Evolutionary conservation across 129 eudicot species (phyloP).

Genomic region (Kitagawia praeruptora): DNA sequence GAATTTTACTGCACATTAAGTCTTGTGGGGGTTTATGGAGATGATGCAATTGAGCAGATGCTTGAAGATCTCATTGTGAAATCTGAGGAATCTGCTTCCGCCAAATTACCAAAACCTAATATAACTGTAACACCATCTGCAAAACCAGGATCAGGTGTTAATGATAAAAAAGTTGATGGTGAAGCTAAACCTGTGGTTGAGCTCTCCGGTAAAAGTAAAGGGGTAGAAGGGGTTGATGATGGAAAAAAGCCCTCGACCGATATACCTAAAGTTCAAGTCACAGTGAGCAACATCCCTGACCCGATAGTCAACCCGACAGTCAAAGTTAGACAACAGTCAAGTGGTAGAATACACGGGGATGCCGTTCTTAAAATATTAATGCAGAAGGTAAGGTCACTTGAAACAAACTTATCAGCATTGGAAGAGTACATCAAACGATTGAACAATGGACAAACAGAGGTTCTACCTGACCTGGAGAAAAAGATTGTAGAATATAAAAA

Average conservation of each 20-base stretch:
- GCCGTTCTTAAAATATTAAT: conserved; percentile 75
- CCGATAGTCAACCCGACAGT: conserved; percentile 36
- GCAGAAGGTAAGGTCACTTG: conserved; percentile 81
- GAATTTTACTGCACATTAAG: conserved; percentile 87
- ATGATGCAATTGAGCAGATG: conserved; percentile 90
- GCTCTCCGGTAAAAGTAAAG: conserved; percentile 32
- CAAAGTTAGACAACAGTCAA: conserved; percentile 44
- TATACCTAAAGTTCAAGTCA: conserved; percentile 26
- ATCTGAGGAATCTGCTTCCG: conserved; percentile 40
- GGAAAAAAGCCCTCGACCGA: conserved; percentile 35
- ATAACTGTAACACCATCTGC: conserved; percentile 33
- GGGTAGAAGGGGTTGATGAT: conserved; percentile 40
- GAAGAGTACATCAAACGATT: conserved; percentile 74
- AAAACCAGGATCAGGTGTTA: conserved; percentile 22
- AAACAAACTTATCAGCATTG: conserved; percentile 55
- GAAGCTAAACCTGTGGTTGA: conserved; percentile 25
- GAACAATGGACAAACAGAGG: conserved; percentile 53
- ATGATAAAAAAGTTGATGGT: conserved; percentile 25
- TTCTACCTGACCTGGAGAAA: conserved; percentile 60
- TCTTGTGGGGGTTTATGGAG: conserved; percentile 78
- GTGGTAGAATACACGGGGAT: conserved; percentile 72
- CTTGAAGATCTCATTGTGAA: conserved; percentile 86
- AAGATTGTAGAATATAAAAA: conserved; percentile 41
- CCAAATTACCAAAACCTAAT: conserved; percentile 21
- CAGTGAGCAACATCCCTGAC: conserved; percentile 39